phyloP scores from a whole-genome alignment of 2,329 filamentous ascomycete species.

The Nigrospora sphaerica region DNA sequence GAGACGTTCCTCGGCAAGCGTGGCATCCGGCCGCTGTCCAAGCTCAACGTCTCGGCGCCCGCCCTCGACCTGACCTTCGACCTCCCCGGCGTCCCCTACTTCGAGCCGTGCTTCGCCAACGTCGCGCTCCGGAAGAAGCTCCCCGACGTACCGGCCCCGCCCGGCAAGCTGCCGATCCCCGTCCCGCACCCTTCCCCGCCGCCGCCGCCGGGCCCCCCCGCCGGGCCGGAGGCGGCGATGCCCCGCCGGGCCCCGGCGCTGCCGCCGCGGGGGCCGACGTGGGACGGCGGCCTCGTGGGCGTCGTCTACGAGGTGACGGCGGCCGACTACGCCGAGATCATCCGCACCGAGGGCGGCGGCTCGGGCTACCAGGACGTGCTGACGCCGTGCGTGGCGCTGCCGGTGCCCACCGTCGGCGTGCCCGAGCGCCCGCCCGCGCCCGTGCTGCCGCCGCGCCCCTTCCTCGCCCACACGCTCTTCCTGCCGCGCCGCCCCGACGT shows the following conservation, averaged over 20 bases:
- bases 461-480: constrained; percentile 81
- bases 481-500: constrained; percentile 46
- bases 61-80: constrained; percentile 75
- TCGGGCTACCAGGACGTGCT: constrained; percentile 77
- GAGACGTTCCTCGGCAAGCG: constrained; percentile 73
- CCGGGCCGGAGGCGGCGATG: constrained; percentile 2
- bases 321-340: constrained; percentile 75
- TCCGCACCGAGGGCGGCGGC: constrained; percentile 85
- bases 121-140: constrained; percentile 51
- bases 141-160: constrained; percentile 19
- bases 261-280: constrained; percentile 42
- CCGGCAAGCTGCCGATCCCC: constrained; percentile 18
- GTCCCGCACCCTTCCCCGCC: constrained; percentile 19
- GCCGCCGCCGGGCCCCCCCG: constrained; percentile 3
- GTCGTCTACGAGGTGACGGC: constrained; percentile 92
- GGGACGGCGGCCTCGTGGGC: constrained; percentile 80
- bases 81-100: constrained; percentile 77
- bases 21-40: constrained; percentile 73
- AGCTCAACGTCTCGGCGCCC: constrained; percentile 76
- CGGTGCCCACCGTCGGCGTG: constrained; percentile 47
- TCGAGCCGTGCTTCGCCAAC: constrained; percentile 89
- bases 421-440: constrained; percentile 54
- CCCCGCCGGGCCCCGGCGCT: constrained; percentile 7
- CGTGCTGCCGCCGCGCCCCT: constrained; percentile 49
- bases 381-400: constrained; percentile 69